Percentiles rank a stretch among this genome's conserved stretches.
Evolutionary conservation across 2,329 filamentous ascomycete species (phyloP).

Genomic region (Coniochaeta sp.): DNA sequence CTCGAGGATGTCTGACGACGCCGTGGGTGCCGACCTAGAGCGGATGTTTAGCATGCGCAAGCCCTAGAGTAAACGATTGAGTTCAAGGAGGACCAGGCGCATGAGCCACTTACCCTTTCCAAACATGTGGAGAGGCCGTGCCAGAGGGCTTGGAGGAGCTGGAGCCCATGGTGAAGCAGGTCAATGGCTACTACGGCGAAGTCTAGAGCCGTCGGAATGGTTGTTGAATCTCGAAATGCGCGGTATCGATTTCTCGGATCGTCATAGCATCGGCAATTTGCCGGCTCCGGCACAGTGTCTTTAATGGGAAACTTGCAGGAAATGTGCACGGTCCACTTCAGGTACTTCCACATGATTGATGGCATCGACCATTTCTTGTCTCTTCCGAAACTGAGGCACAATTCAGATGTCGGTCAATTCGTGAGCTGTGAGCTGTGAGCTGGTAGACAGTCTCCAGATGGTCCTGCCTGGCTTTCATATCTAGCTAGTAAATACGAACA

Average conservation of each 20-base stretch:
- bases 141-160: background rate
- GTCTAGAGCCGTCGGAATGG: background rate
- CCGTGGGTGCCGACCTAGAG: constrained; percentile 33
- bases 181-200: background rate
- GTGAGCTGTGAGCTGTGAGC: no score
- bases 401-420: no score
- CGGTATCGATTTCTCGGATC: background rate
- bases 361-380: no score
- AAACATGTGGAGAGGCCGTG: background rate
- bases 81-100: background rate
- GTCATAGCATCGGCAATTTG: background rate
- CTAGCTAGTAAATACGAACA: no score
- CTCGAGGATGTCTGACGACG: constrained; percentile 78
- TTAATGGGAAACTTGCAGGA: background rate
- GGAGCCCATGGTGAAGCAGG: background rate
- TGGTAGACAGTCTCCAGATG: no score
- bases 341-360: background rate
- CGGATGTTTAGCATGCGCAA: background rate
- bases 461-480: no score
- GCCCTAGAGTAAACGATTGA: background rate
- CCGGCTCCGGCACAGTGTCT: background rate
- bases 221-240: background rate
- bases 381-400: no score
- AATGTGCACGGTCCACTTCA: background rate
- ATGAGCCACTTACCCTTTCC: background rate